Base-by-base conservation (phyloP, 1,284 basidiomycete species). In the Inonotus hispidus region DNA sequence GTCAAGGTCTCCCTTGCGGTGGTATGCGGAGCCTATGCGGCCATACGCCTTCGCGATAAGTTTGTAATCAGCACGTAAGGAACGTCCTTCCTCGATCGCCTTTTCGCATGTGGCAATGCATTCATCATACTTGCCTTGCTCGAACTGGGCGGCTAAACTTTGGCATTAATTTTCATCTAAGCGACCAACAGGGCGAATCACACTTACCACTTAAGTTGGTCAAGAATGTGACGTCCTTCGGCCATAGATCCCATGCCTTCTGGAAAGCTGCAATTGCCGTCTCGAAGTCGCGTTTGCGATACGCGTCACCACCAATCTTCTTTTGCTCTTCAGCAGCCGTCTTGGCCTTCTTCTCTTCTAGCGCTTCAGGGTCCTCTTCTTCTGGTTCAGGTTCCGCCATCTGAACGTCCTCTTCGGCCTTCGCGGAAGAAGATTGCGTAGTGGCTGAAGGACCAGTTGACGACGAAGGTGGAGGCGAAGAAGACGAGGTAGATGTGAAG, bases 181-280 rank as follows among this genome's bases (percentile, higher is more conserved):
- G 7, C 8, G 32, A 11, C 25, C 14, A 52, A 14, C 4, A 16
- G 25, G 7, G 13, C 13, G 14, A 27, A 29, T 5, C 19, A 4
- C 3, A 75, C 86, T 65, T 66, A 91, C 91, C 92, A 66, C 85
- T 85, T 49, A 95, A 75, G 74, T 98, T 98, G 56, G 92, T 93
- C 63, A 99, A 79, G 82, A 90, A 98, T 6, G 93, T 93, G 66
- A 98, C 83, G 73, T 99, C 95, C 75, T 97, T 92, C 53, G 93
- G 92, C 83, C 88, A 94, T 14, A 85, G 71, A 58, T 97, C 93
- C 95, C 96, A 98, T 2, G 96, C 96, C 71, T 91, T 88, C 66
- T 84, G 74, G 75, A 91, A 96, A 64, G 85, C 81, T 60, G 80
- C 77, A 53, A 82, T 83, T 11, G 93, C 92, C 65, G 83, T 82